These are phyloP conservation scores for Podochytrium sp. DNA, from an alignment of 192 early-diverging fungal genomes.

Conservation along the genomic window DNA sequence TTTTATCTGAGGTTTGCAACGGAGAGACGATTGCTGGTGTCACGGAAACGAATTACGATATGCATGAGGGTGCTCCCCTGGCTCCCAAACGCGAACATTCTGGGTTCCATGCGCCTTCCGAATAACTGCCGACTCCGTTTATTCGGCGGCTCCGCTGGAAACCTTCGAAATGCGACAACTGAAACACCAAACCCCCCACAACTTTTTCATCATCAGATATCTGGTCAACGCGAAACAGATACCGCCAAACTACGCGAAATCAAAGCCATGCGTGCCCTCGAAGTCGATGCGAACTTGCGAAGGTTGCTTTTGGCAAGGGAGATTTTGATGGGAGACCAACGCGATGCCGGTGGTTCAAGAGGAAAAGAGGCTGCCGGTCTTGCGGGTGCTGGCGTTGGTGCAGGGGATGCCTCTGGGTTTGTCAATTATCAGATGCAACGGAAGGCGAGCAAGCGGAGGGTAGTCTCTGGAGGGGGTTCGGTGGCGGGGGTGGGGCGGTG, in stretches of 20 bases:
- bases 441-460: background rate
- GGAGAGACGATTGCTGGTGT: too few species aligned
- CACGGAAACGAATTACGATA: too few species aligned
- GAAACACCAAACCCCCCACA: too few species aligned
- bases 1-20: too few species aligned
- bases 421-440: conserved; percentile 1
- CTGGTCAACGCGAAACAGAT: conserved; percentile 20
- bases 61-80: too few species aligned
- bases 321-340: background rate
- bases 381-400: background rate
- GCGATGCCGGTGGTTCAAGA: background rate
- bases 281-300: conserved; percentile 37
- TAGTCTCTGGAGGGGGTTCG: too few species aligned
- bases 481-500: background rate
- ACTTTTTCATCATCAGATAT: conserved; percentile 18
- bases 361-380: background rate
- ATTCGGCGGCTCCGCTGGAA: too few species aligned
- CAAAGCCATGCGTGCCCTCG: conserved; percentile 15
- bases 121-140: too few species aligned
- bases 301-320: conserved; percentile 28
- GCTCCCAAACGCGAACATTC: too few species aligned
- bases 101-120: too few species aligned
- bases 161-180: too few species aligned
- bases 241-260: conserved; percentile 29
- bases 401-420: background rate